These are phyloP conservation scores for Nadsonia fulvescens DNA, from an alignment of 805 yeast genomes.

Conservation along the genomic window DNA sequence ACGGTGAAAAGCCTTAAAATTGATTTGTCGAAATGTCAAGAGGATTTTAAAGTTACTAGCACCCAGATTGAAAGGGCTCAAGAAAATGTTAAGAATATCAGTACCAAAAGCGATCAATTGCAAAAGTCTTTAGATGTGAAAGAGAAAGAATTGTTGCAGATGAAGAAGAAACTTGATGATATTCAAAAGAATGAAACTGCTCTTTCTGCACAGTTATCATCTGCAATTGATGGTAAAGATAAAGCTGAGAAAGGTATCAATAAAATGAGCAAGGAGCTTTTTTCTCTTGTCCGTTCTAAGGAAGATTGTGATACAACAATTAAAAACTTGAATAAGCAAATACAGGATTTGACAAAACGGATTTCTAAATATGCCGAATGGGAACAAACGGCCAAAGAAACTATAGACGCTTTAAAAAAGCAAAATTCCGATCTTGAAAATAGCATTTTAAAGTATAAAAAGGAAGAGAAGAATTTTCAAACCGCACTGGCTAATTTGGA, in stretches of 20 bases:
- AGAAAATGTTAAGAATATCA: no score
- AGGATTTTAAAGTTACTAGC: conserved; percentile 2
- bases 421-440: conserved; percentile 7
- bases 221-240: conserved; percentile 27
- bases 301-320: conserved; percentile 29
- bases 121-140: conserved; percentile 4
- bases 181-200: conserved; percentile 13
- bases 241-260: conserved; percentile 77
- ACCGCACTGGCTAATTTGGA: conserved; percentile 8
- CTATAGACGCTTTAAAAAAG: conserved; percentile 12
- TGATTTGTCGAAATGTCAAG: conserved; percentile 3
- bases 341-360: conserved; percentile 11
- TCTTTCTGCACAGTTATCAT: conserved; percentile 19
- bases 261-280: conserved; percentile 73
- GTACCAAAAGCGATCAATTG: no score
- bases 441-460: conserved; percentile 7
- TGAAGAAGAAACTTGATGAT: conserved; percentile 10
- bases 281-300: conserved; percentile 43
- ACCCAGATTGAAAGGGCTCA: no score
- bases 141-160: conserved; percentile 10
- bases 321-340: conserved; percentile 26
- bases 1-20: conserved; percentile 17
- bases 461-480: conserved; percentile 10
- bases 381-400: no score
- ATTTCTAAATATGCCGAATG: no score